phyloP scores from a whole-genome alignment of 2,329 filamentous ascomycete genomes.

The Fusarium torreyae region DNA sequence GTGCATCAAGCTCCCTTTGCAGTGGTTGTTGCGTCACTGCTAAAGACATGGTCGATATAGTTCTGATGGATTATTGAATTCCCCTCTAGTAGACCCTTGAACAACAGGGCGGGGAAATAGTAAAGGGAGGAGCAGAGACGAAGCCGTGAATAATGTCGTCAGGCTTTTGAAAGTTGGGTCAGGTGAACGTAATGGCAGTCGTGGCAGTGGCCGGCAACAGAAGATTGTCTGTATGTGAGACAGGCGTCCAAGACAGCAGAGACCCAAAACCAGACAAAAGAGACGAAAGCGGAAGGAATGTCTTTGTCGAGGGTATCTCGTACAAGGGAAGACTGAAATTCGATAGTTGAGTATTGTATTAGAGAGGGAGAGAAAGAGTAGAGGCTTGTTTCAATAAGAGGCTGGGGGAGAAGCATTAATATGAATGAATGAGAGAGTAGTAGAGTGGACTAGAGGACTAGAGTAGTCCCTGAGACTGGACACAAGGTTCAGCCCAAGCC shows the following conservation, averaged over 20 bases:
- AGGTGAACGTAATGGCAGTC: constrained; percentile 30
- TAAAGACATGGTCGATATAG: constrained; percentile 45
- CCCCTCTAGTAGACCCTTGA: constrained; percentile 30
- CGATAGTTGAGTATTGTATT: constrained; percentile 38
- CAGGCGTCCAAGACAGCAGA: constrained; percentile 35
- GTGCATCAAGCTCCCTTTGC: constrained; percentile 43
- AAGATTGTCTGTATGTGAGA: constrained; percentile 25
- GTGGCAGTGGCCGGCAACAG: constrained; percentile 40
- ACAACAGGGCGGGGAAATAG: constrained; percentile 31
- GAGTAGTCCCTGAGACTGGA: constrained; percentile 24
- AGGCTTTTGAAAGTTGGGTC: constrained; percentile 24
- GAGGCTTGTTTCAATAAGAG: constrained; percentile 18
- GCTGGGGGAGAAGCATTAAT: constrained; percentile 44
- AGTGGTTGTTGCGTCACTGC: constrained; percentile 42
- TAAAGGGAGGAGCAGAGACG: constrained; percentile 27
- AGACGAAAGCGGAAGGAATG: constrained; percentile 45
- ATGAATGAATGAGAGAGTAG: constrained; percentile 32
- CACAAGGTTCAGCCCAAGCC: constrained; percentile 39
- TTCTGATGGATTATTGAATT: constrained; percentile 41
- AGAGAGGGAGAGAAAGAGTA: constrained; percentile 30
- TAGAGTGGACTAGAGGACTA: neutral
- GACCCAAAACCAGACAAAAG: constrained; percentile 43
- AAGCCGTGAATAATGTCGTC: constrained; percentile 39
- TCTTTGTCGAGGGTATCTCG: constrained; percentile 24
- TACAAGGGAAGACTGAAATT: constrained; percentile 22